Evolutionary conservation across 2,329 filamentous ascomycete species (phyloP).

Genomic region (Aspergillus melleus): DNA sequence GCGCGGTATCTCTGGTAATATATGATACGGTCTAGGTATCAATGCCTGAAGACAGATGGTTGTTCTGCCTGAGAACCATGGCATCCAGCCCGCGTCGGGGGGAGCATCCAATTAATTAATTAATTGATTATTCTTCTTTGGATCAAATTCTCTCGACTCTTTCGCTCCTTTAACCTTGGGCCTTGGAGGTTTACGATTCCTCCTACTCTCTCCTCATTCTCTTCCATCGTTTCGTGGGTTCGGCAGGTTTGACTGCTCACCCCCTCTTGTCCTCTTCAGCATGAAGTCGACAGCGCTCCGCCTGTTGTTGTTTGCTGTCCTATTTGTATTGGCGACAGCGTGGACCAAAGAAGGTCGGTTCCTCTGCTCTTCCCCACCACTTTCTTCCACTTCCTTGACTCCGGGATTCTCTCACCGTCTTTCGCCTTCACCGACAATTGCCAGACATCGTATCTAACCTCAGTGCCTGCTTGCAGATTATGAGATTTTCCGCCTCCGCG

Average conservation of each 20-base stretch:
- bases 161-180: not conserved
- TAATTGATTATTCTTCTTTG: too few species aligned
- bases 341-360: slow-evolving; percentile 84
- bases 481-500: slow-evolving; percentile 93
- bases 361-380: slow-evolving; percentile 11
- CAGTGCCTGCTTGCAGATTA: slow-evolving; percentile 63
- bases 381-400: not conserved
- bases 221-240: slow-evolving; percentile 15
- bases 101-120: not conserved
- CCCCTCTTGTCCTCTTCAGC: slow-evolving; percentile 30
- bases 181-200: not conserved
- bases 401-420: not conserved
- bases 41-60: slow-evolving; percentile 13
- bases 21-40: slow-evolving; percentile 1
- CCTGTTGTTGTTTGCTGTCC: slow-evolving; percentile 67
- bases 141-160: not conserved
- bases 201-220: slow-evolving; percentile 13
- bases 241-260: slow-evolving; percentile 27
- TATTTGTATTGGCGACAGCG: slow-evolving; percentile 68
- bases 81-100: not conserved
- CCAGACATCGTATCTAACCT: not conserved
- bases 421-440: not conserved
- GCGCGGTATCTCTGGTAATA: not conserved
- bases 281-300: slow-evolving; percentile 70
- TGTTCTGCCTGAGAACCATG: slow-evolving; percentile 7